These are phyloP conservation scores for Sporothrix curviconia DNA, from an alignment of 2,329 filamentous ascomycete species.

Conservation along the genomic window DNA sequence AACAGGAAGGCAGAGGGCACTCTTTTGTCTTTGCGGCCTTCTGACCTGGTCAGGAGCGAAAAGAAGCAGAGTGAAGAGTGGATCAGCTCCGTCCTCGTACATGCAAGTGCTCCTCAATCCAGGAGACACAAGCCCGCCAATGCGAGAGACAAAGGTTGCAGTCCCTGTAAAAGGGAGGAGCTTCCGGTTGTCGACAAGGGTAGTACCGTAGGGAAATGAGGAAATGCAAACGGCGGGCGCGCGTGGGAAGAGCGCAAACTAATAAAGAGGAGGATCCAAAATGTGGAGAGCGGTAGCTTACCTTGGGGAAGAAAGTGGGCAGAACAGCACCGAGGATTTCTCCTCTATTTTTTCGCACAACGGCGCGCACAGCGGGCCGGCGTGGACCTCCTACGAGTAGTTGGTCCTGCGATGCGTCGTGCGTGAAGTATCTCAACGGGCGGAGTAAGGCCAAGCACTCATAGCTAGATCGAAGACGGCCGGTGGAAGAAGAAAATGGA, in stretches of 20 bases:
- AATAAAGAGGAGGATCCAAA: constrained; percentile 8
- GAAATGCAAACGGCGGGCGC: background rate
- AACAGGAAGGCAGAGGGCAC: too few species aligned
- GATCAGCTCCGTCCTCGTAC: background rate
- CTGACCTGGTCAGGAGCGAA: background rate
- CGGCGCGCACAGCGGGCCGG: too few species aligned
- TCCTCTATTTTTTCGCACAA: background rate
- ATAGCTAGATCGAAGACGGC: background rate
- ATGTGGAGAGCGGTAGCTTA: constrained; percentile 9
- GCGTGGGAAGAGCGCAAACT: background rate
- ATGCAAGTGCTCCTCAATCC: too few species aligned
- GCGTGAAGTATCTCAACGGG: too few species aligned
- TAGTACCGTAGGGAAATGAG: constrained; percentile 4
- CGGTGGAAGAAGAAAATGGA: background rate
- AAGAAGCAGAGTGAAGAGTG: background rate
- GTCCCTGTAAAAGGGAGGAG: background rate
- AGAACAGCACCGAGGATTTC: background rate
- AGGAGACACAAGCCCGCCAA: too few species aligned
- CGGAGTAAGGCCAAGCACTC: too few species aligned
- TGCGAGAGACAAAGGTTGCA: too few species aligned
- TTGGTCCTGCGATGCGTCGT: too few species aligned
- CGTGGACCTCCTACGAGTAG: too few species aligned
- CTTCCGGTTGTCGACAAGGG: background rate
- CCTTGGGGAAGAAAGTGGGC: constrained; percentile 7
- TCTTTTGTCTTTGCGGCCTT: too few species aligned